Base-by-base conservation (phyloP, 225 moss, liverwort and hornwort genomes). In the Pseudoscleropodium purum region DNA sequence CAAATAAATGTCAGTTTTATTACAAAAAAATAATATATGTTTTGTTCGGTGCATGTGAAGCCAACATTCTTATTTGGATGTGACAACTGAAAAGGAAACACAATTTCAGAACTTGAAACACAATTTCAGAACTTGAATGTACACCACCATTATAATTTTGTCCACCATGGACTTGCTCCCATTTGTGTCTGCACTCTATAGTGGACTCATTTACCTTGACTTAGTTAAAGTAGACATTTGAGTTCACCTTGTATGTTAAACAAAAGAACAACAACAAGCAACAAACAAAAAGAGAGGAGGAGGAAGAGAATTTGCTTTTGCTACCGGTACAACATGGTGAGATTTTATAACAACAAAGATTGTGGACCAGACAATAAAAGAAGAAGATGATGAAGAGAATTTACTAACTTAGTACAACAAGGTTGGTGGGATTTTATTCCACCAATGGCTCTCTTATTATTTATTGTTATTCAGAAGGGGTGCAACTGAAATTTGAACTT, bases 21-120 rank as follows among this genome's bases (percentile, higher is more conserved):
- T 20, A 12, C 33, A 19, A 19, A 72, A 9, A 47, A 30, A 59
- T 19, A 6, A 19, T 56, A 56, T 18, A 47, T 31, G 4, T 47
- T 31, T 75, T 0, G 2, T 31, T 31, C 4, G 30, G 1, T 17
- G 4, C 1, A 2, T 2, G 0, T 11, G 11, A 47, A 18, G 1
- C 20, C 59, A 59, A 1, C 0, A 1, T 47, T 75, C 13, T 33
- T 19, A 49, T 68, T 68, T 37, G 13, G 9, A n/a, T 68, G 20
- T n/a, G 37, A 27, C 6, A 52, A 16, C 2, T 16, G 7, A 31
- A 7, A 31, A 49, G 3, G 4, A 33, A 45, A 27, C 27, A 26
- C 43, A 73, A 26, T 43, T 73, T 41, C 16, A 41, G 2, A 43
- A 73, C 15, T 73, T 73, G 26, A 43, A 73, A 27, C 27, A 26